These are phyloP conservation scores for Aureobasidium musti DNA, from an alignment of 2,329 filamentous ascomycete species.

Conservation along the genomic window DNA sequence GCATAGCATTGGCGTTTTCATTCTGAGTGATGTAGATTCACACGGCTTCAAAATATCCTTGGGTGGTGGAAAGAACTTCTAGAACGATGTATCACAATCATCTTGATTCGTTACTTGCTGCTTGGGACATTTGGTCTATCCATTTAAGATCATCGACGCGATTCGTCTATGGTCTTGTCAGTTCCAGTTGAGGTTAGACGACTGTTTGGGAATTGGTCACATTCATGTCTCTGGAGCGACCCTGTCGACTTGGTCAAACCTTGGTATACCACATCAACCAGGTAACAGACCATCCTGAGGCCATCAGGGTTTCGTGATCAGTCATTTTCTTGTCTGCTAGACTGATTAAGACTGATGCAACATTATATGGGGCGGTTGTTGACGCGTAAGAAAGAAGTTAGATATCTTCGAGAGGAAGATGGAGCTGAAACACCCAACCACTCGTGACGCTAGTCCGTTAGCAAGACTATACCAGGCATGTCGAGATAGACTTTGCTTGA, in stretches of 20 bases:
- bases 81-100: slow-evolving; percentile 8
- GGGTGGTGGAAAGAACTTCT: background rate
- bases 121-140: background rate
- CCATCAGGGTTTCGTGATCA: no score
- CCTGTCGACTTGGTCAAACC: background rate
- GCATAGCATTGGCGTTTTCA: slow-evolving; percentile 32
- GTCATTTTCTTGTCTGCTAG: background rate
- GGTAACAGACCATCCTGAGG: no score
- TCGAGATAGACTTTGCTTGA: background rate
- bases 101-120: background rate
- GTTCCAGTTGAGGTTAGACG: background rate
- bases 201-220: no score
- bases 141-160: background rate
- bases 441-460: no score
- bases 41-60: slow-evolving; percentile 15
- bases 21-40: slow-evolving; percentile 24
- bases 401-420: no score
- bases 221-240: background rate
- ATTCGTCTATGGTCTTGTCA: no score
- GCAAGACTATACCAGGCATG: background rate
- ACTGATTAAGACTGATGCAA: no score
- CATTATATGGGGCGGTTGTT: no score
- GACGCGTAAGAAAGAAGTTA: no score
- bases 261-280: background rate
- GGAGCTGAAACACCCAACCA: no score